A percentile compares a stretch with the other conserved stretches of the same genome.
Evolutionary conservation across 2,329 filamentous ascomycete species (phyloP).

Genomic region (Tolypocladium ovalisporum): DNA sequence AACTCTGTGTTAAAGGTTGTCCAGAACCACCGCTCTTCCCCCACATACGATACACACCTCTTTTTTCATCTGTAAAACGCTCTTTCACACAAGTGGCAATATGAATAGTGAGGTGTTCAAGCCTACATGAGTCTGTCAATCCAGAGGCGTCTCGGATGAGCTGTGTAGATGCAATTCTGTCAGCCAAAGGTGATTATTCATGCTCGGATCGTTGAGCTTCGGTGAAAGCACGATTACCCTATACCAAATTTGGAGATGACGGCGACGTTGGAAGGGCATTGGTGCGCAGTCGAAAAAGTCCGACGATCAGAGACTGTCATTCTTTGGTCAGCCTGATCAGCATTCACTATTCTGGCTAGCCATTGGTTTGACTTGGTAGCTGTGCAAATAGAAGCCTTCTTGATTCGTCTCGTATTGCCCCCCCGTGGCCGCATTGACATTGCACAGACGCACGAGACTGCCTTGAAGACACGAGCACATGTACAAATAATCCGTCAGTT

Average conservation of each 20-base stretch:
- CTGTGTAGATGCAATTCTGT: too few species aligned
- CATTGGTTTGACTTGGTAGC: not conserved
- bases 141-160: too few species aligned
- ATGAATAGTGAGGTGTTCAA: not conserved
- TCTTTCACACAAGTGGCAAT: not conserved
- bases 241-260: not conserved
- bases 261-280: not conserved
- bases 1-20: not conserved
- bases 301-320: not conserved
- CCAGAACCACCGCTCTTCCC: not conserved
- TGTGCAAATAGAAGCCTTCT: too few species aligned
- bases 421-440: not conserved
- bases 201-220: not conserved
- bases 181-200: not conserved
- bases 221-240: not conserved
- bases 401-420: not conserved
- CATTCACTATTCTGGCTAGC: not conserved
- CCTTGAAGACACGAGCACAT: not conserved
- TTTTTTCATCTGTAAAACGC: not conserved
- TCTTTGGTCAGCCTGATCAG: not conserved
- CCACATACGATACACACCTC: not conserved
- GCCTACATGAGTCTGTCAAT: too few species aligned
- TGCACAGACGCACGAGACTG: not conserved
- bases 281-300: too few species aligned
- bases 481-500: not conserved